Evolutionary conservation across 495 filamentous ascomycete species (phyloP), one percentile per base, ranked within the genome.

Genomic region (Oleoguttula mirabilis): DNA sequence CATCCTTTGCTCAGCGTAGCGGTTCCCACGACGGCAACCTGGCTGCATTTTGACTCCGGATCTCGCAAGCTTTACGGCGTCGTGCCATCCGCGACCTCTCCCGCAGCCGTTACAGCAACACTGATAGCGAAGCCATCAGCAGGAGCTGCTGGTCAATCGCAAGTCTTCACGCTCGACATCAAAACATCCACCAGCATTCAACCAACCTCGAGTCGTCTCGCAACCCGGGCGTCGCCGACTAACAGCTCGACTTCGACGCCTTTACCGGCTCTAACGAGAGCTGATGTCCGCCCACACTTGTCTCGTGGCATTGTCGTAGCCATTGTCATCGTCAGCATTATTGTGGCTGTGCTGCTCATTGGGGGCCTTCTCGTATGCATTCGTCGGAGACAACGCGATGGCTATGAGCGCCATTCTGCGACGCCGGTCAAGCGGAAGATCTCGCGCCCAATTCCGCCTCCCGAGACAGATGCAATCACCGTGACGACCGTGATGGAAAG

Each of bases 21-120:
- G 32, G 49, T 72, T n/a, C 66, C 61, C 15, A 47, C 66, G 2
- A 59, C 75, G 1, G 58, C 66, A 6, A 57, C 72, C 11, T 94
- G 85, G 87, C 63, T 90, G 8, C 64, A 62, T 1, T 84, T 84
- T 47, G 72, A 82, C 50, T 36, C 69, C 10, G 56, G 53, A 8
- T 73, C 69, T 28, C 58, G 69, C 44, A 68, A 66, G 2, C 62
- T 92, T 4, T 70, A 62, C 16, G 84, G 86, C 4, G 63, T 69
- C 10, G 74, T 81, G 17, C 83, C 87, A 1, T 47, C 47, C 0
- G 60, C 67, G 22, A 36, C 66, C 6, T 47, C 60, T 8, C 58
- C 69, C 3, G 17, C 38, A 14, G 31, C 37, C 25, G 38, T 60
- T 14, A 17, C 47, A 16, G 55, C 34, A 3, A 50, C 39, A 7